These are phyloP conservation scores for Phytophthora palmivora DNA, from an alignment of 352 stramenopile species.

Conservation along the genomic window DNA sequence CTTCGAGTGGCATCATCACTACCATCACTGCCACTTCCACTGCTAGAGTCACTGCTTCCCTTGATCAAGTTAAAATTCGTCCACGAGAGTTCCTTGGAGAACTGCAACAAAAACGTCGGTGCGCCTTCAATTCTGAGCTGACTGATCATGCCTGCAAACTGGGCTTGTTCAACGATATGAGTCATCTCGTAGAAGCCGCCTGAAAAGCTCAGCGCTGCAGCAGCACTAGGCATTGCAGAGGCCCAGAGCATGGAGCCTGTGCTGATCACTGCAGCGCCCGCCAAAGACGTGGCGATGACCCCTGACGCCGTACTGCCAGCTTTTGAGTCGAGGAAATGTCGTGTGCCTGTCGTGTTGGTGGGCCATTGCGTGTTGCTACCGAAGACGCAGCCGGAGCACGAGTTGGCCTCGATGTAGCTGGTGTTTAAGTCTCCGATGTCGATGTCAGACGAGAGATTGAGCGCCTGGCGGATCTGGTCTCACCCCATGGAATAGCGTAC, in stretches of 20 bases:
- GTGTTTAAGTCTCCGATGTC: constrained; percentile 59
- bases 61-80: constrained; percentile 89
- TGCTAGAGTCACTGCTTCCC: constrained; percentile 30
- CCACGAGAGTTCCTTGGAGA: constrained; percentile 86
- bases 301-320: constrained; percentile 67
- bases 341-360: constrained; percentile 67
- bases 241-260: constrained; percentile 81
- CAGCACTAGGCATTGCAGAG: constrained; percentile 66
- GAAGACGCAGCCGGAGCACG: constrained; percentile 86
- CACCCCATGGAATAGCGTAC: constrained; percentile 77
- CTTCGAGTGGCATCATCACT: constrained; percentile 27
- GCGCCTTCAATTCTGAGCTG: constrained; percentile 78
- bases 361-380: constrained; percentile 86
- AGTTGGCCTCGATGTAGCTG: constrained; percentile 62
- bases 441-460: constrained; percentile 54
- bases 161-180: constrained; percentile 85
- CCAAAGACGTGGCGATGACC: constrained; percentile 76
- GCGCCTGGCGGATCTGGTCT: constrained; percentile 70
- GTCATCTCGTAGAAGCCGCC: constrained; percentile 86
- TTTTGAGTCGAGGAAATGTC: constrained; percentile 79
- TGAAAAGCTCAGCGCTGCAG: constrained; percentile 68
- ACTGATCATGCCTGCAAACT: constrained; percentile 88
- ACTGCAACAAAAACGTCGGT: constrained; percentile 80
- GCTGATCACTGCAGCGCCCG: constrained; percentile 51
- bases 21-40: constrained; percentile 1